Evolutionary conservation across 139 green algal species (phyloP), one percentile per base, ranked within the genome.

Genomic region (Chlorella sp.): DNA sequence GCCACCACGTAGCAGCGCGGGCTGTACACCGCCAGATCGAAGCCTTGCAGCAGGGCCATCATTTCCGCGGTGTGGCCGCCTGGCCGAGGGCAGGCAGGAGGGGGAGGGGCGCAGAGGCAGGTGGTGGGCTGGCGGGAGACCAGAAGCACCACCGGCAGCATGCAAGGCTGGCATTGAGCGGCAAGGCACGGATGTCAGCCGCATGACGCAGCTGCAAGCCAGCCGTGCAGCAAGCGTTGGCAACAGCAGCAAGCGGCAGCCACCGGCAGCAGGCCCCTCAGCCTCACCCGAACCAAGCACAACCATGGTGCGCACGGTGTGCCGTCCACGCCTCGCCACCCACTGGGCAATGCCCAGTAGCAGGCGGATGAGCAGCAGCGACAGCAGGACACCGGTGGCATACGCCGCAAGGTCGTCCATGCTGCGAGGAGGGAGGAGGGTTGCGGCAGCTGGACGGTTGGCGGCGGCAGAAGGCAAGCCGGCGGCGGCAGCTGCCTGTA

Each of bases 61-160:
- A 98, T 98, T 87, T 98, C 96, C 4, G 96, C 95, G 1, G 96
- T 98, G 87, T 98, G 96, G 3, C 96, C 96, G 12, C 96, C 95
- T 98, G 91, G 7, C 28, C 7, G 21, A 16, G 6, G 47, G 55
- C 1, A 62, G 63, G 38, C 21, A 26, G 5, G 47, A 21, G 23
- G 28, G 81, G 38, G 36, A 36, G 39, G 41, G 20, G 2, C 2
- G 68, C 20, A 6, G 21, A 30, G 26, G 16, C 6, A 41, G 56
- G n/a, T 39, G 51, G 15, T 51, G 51, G 51, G 51, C 2, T 21
- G 15, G 11, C 44, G 11, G 44, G 36, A 51, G 34, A 17, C 23
- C 3, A 30, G 17, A 75, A 26, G 68, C 36, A 56, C 16, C 28
- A 36, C 1, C 28, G n/a, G n/a, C n/a, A n/a, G n/a, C n/a, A n/a